Base-by-base conservation (phyloP, 2,329 filamentous ascomycete genomes). In the Ceratocystis albifundus region DNA sequence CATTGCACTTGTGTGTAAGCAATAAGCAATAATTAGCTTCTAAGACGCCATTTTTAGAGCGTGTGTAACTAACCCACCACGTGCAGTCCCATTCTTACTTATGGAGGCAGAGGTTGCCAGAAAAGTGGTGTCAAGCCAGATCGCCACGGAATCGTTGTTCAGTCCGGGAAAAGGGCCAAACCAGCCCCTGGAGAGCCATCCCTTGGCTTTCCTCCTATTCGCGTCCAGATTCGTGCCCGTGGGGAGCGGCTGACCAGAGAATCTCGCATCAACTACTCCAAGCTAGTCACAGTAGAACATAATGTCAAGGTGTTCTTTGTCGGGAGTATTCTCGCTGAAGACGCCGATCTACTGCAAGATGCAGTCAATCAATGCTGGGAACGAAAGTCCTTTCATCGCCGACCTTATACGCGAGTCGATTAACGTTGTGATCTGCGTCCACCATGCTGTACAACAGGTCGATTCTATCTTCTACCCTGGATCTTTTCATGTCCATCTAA, bases 181-280 rank as follows among this genome's bases (percentile, higher is more conserved):
- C 69, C 70, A 20, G 69, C 81, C 0, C 67, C 72, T 0, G 71
- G 72, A 8, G 82, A 84, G 70, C 79, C 79, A 0, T 63, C 70
- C 0, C 75, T 83, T 7, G 82, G 82, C 0, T 82, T 80, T 62
- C 44, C 70, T 0, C 77, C 82, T 0, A 76, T 84, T 45, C 73
- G 73, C 32, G 75, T 82, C 53, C 72, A 75, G 0, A 76, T 83
- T 22, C 74, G 72, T 22, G 73, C 75, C 3, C 72, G 74, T 15
- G 75, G 74, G 41, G 80, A 84, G 68, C 77, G 73, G 65, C 75
- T 84, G 5, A 75, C 75, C 10, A 75, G 70, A 36, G 78, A 80
- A 68, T 85, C 82, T 12, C 78, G 82, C 4, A 77, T 84, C 69
- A 84, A 84, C 72, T 84, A 84, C 71, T 79, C 80, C 4, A 84